Conservation (phyloP, 306 rosid genomes). For the Argentina anserina region DNA sequence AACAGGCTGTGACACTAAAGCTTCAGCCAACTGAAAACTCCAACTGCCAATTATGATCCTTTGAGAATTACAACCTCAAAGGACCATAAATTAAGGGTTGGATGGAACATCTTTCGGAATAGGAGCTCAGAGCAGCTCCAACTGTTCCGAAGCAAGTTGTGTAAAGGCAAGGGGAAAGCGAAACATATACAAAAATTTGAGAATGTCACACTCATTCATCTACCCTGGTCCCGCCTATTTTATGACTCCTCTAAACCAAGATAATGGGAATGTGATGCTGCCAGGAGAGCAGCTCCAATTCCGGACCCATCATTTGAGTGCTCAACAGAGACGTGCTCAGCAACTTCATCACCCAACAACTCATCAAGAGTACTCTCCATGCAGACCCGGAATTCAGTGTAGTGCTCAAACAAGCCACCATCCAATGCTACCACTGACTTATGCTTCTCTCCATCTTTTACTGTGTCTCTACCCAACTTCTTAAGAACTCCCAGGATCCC, state of each 20-base stretch:
- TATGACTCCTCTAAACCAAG: conserved; percentile 51
- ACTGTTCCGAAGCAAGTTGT: conserved; percentile 14
- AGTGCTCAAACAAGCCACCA: conserved; percentile 92
- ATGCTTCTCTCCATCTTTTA: conserved; percentile 62
- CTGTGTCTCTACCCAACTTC: conserved; percentile 80
- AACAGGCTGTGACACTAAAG: conserved; percentile 28
- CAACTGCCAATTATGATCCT: conserved; percentile 22
- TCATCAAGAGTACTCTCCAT: conserved; percentile 78
- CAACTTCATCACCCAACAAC: conserved; percentile 69
- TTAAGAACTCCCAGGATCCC: conserved; percentile 77
- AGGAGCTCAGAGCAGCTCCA: conserved; percentile 26
- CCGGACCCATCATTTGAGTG: conserved; percentile 91
- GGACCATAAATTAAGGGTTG: conserved; percentile 33
- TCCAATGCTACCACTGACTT: conserved; percentile 78
- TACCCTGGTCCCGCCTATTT: conserved; percentile 24
- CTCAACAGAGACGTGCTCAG: conserved; percentile 50
- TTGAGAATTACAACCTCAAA: conserved; percentile 22
- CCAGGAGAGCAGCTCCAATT: conserved; percentile 87
- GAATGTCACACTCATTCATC: conserved; percentile 28
- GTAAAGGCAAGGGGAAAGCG: conserved; percentile 11
- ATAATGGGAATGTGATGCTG: conserved; percentile 95
- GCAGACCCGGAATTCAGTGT: conserved; percentile 59
- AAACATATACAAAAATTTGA: conserved; percentile 34
- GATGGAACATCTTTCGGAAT: conserved; percentile 30
- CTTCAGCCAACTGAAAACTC: conserved; percentile 15